Base-by-base conservation (phyloP, 257 asterid genomes). In the Voacanga thouarsii region DNA sequence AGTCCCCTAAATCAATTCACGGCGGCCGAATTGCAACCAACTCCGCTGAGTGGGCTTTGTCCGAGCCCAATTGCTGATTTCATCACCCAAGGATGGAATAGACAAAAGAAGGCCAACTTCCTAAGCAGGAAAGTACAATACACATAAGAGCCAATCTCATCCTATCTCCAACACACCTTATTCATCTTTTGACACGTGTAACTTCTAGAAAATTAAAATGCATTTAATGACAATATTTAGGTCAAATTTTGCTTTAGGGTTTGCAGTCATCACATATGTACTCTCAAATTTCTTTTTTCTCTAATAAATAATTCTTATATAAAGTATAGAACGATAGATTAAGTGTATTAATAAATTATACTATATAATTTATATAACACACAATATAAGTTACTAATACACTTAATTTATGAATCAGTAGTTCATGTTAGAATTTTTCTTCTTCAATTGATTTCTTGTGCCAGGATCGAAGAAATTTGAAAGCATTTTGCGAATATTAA, bases 31-130 rank as follows among this genome's bases (percentile, higher is more conserved):
- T 61, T 24, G 53, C 50, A 57, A 75, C 80, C 67, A 59, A 75
- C 49, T 56, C 41, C 12, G 44, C 26, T 11, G 41, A 24, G 33
- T 55, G 37, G 45, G 3, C 18, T 71, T 72, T 37, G 63, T 18
- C 39, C 28, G 15, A 76, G 28, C 55, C 80, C 69, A 75, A 82
- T 74, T 44, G 14, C 63, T 72, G 65, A 55, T 77, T 28, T 67
- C 79, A 77, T 72, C 79, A 73, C 33, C 33, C 76, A 10, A 53
- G 12, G 57, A n/a, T 77, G n/a, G 4, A 76, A 19, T 39, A 41
- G 84, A 81, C 84, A 72, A 81, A 76, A 77, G 45, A 30, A 43
- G 53, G 61, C 33, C 12, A 51, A 71, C 84, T 70, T 50, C 65
- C 18, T 50, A 80, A 12, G 57, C 9, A 30, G 19, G 11, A 50